phyloP scores from a whole-genome alignment of 805 yeast species.

The Zygotorulaspora sp. region DNA sequence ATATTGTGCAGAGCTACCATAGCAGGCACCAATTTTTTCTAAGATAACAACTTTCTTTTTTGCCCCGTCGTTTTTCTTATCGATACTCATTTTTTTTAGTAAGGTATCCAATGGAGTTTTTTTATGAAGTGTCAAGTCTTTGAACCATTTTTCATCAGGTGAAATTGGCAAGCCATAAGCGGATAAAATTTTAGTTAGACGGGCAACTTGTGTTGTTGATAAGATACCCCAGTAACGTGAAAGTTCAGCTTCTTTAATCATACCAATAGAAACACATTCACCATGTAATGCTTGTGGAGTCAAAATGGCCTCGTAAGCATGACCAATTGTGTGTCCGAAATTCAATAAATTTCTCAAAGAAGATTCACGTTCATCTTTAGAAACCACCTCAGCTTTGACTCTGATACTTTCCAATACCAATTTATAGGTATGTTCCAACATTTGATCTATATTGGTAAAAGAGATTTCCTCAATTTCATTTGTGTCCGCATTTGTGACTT shows the following conservation, averaged over 20 bases:
- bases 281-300: slow-evolving; percentile 97
- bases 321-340: slow-evolving; percentile 97
- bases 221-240: slow-evolving; percentile 86
- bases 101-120: slow-evolving; percentile 72
- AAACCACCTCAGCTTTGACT: slow-evolving; percentile 92
- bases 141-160: slow-evolving; percentile 65
- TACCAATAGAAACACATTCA: slow-evolving; percentile 98
- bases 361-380: slow-evolving; percentile 92
- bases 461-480: slow-evolving; percentile 40
- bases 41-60: slow-evolving; percentile 82
- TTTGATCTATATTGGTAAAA: slow-evolving; percentile 58
- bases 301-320: slow-evolving; percentile 95
- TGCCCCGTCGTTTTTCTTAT: slow-evolving; percentile 92
- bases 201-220: slow-evolving; percentile 89
- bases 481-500: slow-evolving; percentile 15
- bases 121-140: slow-evolving; percentile 62
- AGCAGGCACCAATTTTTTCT: slow-evolving; percentile 81
- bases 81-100: slow-evolving; percentile 85
- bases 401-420: slow-evolving; percentile 80
- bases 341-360: slow-evolving; percentile 87
- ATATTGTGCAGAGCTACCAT: slow-evolving; percentile 80
- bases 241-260: slow-evolving; percentile 90
- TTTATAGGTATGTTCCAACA: slow-evolving; percentile 68
- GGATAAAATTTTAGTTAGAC: slow-evolving; percentile 74
- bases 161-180: slow-evolving; percentile 86